Base-by-base conservation (phyloP, 495 filamentous ascomycete genomes). In the Aspergillus hancockii region DNA sequence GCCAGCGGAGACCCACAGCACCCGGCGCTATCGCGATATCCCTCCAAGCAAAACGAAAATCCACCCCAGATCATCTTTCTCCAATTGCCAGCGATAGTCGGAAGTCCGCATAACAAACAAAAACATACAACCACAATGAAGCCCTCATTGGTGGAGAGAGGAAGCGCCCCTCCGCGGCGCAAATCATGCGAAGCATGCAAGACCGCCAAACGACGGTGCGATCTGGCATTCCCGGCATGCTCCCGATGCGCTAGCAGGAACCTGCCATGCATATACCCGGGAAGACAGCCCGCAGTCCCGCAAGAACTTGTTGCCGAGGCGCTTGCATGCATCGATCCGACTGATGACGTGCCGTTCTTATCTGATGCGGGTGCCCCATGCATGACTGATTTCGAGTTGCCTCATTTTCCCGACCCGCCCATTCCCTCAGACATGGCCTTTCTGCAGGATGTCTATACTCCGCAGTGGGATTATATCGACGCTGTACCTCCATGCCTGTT, bases 131-230 rank as follows among this genome's bases (percentile, higher is more conserved):
- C 7, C 43, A 47, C 13, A 9, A 47, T 47, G 43, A 47, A 14
- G 7, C 16, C n/a, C 23, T 54, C 54, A 23, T 38, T 57, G 10
- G 38, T 43, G 23, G 62, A 64, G 31, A 34, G 50, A 32, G 68
- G 50, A n/a, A 60, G 31, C 30, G 41, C 77, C 31, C 74, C 77
- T 19, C 74, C 79, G 6, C 70, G 81, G 41, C 76, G 76, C 31
- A 83, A 81, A 58, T 80, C 73, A 68, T 83, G 82, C 58, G 70
- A 73, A 25, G 72, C 73, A n/a, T 85, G 82, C 67, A 80, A 79
- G 63, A 75, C 72, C 53, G 76, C 77, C 9, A 85, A 83, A 60
- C 69, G 82, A 14, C 76, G 79, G 16, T 85, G 82, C 60, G 80
- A 82, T 49, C 68, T 80, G 3, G 71, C 68, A 8, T 69, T 69